phyloP scores from a whole-genome alignment of 148 eudicot species.

The Amaranthus hypochondriacus region DNA sequence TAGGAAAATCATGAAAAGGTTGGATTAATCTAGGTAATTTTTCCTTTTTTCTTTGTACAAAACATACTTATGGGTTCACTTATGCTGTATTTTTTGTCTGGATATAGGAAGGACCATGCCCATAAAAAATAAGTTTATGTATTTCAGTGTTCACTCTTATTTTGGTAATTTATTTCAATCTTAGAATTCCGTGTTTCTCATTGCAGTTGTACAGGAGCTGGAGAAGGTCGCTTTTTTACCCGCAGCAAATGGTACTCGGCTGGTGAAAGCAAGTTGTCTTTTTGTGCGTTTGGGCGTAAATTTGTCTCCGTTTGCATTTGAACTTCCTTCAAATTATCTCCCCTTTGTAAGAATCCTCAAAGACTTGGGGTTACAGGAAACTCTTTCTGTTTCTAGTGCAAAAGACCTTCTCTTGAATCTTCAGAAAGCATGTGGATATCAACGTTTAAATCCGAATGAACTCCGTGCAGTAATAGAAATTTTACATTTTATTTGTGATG shows the following conservation, averaged over 20 bases:
- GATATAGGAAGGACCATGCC: neutral
- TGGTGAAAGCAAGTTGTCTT: slow-evolving; percentile 80
- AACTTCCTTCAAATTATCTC: slow-evolving; percentile 78
- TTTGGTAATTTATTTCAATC: neutral
- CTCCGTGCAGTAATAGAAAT: slow-evolving; percentile 92
- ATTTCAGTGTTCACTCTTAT: neutral
- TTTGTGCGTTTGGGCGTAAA: slow-evolving; percentile 79
- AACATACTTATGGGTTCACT: neutral
- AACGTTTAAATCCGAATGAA: slow-evolving; percentile 96
- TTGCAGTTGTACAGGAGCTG: slow-evolving; percentile 61
- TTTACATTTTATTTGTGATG: slow-evolving; percentile 66
- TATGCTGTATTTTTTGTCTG: neutral
- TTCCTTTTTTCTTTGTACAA: neutral
- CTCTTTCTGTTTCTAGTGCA: slow-evolving; percentile 68
- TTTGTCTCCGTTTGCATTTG: slow-evolving; percentile 96
- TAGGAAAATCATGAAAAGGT: too few relatives aligned
- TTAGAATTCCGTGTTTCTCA: slow-evolving; percentile 10
- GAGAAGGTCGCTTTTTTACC: slow-evolving; percentile 86
- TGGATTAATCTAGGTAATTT: too few relatives aligned
- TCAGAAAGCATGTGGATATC: slow-evolving; percentile 92
- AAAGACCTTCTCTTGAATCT: slow-evolving; percentile 79
- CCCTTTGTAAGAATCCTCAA: slow-evolving; percentile 81
- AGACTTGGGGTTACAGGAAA: slow-evolving; percentile 82
- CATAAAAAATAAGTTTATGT: neutral
- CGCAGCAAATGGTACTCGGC: slow-evolving; percentile 98